Evolutionary conservation across 139 green algal genomes (phyloP), one percentile per base, ranked within the genome.

Genomic region (Coelastrella sp.): DNA sequence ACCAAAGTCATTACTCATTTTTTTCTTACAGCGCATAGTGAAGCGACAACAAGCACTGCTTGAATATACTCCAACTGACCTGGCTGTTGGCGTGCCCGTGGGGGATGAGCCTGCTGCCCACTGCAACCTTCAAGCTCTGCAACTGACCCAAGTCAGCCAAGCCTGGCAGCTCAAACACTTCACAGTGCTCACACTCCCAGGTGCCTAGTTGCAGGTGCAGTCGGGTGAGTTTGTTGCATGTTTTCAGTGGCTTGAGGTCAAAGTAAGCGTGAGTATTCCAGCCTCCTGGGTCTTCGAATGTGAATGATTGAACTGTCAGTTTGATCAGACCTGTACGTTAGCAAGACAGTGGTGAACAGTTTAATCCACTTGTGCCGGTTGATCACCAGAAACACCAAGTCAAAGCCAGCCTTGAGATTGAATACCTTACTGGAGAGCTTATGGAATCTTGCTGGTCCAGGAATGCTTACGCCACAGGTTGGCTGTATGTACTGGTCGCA

Each of bases 141-240:
- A 86, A 65, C 87, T 86, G 77, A n/a, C 5, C 23, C 73, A 91
- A 77, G 3, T 80, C 54, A n/a, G 59, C 10, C 23, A 91, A 19
- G 5, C 77, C 76, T 10, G 61, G 87, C 32, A 91, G 47, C 56
- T 91, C 87, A 86, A 86, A 91, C 4, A 20, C 64, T 59, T 85
- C 77, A 54, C 87, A 91, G 77, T 91, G 87, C 61, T 91, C 87
- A 23, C 74, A 83, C 11, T 79, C 87, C 87, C 87, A 91, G 19
- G 76, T 91, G 16, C 76, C 64, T 4, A 91, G 61, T 64, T 79
- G 77, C 61, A 91, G 64, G 10, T 86, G 61, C 54, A 91, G 32
- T 4, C 80, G 17, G 11, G 22, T 61, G 13, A 91, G 87, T 17
- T 80, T 79, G n/a, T 5, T 56, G 76, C 77, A 86, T 58, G 57